Conservation (phyloP, 805 yeast species). For the Schwanniomyces pseudopolymorphus region DNA sequence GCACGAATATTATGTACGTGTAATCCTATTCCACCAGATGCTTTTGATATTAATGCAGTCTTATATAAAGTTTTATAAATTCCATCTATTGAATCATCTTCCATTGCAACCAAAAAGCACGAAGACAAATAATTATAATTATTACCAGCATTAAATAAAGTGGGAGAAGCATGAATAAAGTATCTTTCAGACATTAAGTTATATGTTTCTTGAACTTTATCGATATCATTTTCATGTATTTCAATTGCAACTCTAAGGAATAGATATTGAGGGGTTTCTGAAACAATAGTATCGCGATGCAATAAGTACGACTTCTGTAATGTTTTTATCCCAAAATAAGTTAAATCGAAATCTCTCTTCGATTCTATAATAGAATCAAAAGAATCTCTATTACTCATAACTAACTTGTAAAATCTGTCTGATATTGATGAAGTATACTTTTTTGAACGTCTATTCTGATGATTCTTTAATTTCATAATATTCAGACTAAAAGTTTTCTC, state of each 20-base stretch:
- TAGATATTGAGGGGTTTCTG: slow-evolving; percentile 90
- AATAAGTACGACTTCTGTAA: slow-evolving; percentile 82
- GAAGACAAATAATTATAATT: slow-evolving; percentile 84
- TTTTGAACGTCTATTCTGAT: slow-evolving; percentile 7
- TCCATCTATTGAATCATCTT: slow-evolving; percentile 94
- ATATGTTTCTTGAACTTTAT: slow-evolving; percentile 75
- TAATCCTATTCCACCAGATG: slow-evolving; percentile 95
- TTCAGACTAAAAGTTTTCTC: slow-evolving; percentile 23
- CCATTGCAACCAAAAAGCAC: slow-evolving; percentile 88
- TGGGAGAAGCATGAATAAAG: slow-evolving; percentile 94
- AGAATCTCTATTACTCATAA: slow-evolving; percentile 60
- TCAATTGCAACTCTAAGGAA: slow-evolving; percentile 91
- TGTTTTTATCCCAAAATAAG: slow-evolving; percentile 92
- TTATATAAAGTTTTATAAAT: slow-evolving; percentile 86
- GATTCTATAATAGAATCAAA: slow-evolving; percentile 72
- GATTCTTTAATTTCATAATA: slow-evolving; percentile 15
- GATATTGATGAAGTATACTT: slow-evolving; percentile 60
- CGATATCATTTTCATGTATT: slow-evolving; percentile 71
- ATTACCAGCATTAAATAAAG: slow-evolving; percentile 91
- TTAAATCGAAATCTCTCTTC: slow-evolving; percentile 74
- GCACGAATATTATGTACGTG: slow-evolving; percentile 86
- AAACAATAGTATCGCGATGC: slow-evolving; percentile 51
- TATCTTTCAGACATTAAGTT: slow-evolving; percentile 81
- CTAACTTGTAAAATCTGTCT: slow-evolving; percentile 60
- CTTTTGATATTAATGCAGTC: slow-evolving; percentile 86